A percentile compares a stretch with the other conserved stretches of the same genome.
Evolutionary conservation across 139 green algal species (phyloP).

Genomic region (Edaphochlamys debaryana): DNA sequence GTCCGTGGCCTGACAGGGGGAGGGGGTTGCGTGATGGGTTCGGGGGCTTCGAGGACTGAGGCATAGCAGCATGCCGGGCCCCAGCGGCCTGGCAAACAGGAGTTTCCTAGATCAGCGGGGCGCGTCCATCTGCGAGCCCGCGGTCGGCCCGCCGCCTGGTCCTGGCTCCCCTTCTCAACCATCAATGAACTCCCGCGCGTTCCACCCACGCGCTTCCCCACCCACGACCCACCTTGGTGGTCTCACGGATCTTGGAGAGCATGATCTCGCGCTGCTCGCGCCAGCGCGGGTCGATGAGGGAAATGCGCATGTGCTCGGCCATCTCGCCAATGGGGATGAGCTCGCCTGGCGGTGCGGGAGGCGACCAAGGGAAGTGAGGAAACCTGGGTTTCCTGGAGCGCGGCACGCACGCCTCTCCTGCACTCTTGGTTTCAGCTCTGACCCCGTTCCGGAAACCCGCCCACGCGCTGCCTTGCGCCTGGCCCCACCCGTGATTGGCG

Average conservation of each 20-base stretch:
- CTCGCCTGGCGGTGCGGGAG: constrained; percentile 73
- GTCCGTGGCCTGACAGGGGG: constrained; percentile 76
- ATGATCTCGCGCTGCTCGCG: constrained; percentile 95
- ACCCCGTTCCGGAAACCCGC: too few species aligned
- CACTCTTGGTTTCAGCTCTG: background rate
- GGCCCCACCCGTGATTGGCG: constrained; percentile 93
- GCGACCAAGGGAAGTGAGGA: constrained; percentile 46
- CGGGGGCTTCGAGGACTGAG: too few species aligned
- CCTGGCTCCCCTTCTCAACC: too few species aligned
- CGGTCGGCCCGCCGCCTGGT: too few species aligned
- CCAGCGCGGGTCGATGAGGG: constrained; percentile 92
- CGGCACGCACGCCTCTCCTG: too few species aligned
- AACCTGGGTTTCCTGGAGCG: background rate
- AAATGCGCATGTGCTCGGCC: constrained; percentile 88
- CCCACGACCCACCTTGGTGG: constrained; percentile 39
- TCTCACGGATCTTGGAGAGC: constrained; percentile 82
- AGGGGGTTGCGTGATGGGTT: background rate
- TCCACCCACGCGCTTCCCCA: too few species aligned
- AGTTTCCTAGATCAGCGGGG: too few species aligned
- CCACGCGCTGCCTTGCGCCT: background rate
- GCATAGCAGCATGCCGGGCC: too few species aligned
- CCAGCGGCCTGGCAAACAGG: too few species aligned
- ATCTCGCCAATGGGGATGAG: constrained; percentile 78
- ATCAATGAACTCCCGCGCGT: too few species aligned
- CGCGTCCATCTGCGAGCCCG: too few species aligned